Base-by-base conservation (phyloP, 2,329 filamentous ascomycete genomes). In the Alternaria arbusti region DNA sequence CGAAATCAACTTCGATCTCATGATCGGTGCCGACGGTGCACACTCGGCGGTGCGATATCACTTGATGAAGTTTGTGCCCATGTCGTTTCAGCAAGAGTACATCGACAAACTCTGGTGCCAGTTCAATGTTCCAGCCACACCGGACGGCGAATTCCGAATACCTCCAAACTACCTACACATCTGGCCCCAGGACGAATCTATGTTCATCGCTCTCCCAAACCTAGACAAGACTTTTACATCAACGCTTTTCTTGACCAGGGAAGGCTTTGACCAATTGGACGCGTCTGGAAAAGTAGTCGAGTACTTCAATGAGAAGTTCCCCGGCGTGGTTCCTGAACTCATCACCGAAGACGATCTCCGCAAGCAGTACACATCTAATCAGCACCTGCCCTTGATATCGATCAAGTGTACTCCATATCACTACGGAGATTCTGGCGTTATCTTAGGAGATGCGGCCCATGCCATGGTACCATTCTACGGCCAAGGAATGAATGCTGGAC, bases 401-500 rank as follows among this genome's bases (percentile, higher is more conserved):
- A 91, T 99, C 76, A 98, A 97, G 81, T 97, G 94, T 82, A 87
- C 87, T 17, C 96, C 96, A 0, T 92, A 98, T 80, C 93, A 97
- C 82, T 93, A 88, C 82, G 85, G 82, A 54, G 88, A 89, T 23
- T 91, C 89, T 0, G 93, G 87, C 30, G 93, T 97, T 63, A 93
- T 99, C 52, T 78, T 99, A 36, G 96, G 96, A 62, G 96, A 99
- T 77, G 94, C 96, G 8, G 94, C 96, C 0, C 96, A 99, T 78
- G 96, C 96, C 61, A 97, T 99, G 90, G 94, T 99, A 0, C 96
- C 96, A 0, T 99, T 99, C 81, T 99, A 98, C 79, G 96, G 96
- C 0, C 96, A 99, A 79, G 96, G 96, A 40, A 96, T 99, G 90
- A 99, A 99, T 75, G 92, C 96, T 0, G 96, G 96, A 0, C 88